Evolutionary conservation across 345 rosid species (phyloP).

Genomic region (Eucalyptus victrix): DNA sequence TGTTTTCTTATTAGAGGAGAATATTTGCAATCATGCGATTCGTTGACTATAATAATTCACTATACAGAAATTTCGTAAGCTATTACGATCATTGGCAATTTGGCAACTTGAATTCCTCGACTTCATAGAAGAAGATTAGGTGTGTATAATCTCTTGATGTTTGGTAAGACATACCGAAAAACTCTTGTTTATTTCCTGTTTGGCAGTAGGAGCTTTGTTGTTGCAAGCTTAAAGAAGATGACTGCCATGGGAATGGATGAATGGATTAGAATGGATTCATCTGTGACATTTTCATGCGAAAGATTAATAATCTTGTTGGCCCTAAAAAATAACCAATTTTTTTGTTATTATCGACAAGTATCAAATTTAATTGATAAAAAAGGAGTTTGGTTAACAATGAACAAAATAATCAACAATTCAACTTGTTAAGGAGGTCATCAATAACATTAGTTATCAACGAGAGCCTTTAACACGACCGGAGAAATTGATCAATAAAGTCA

Average conservation of each 20-base stretch:
- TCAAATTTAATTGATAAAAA: background rate
- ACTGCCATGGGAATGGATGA: background rate
- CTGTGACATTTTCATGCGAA: background rate
- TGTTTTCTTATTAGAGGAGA: background rate
- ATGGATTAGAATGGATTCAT: background rate
- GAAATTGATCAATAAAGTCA: too few relatives aligned
- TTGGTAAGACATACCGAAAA: background rate
- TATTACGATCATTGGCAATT: background rate
- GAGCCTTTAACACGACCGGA: too few relatives aligned
- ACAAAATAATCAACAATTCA: too few relatives aligned
- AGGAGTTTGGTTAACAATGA: background rate
- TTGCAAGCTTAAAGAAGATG: background rate
- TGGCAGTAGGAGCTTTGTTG: background rate
- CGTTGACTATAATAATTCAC: background rate
- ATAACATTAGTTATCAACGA: too few relatives aligned
- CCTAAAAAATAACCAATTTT: background rate
- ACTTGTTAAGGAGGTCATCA: too few relatives aligned
- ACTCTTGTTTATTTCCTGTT: background rate
- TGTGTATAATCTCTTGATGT: background rate
- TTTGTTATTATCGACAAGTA: background rate
- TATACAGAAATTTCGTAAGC: background rate
- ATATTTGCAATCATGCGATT: background rate
- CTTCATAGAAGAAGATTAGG: background rate
- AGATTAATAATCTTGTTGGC: background rate
- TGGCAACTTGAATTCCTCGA: background rate